Evolutionary conservation across 2,329 filamentous ascomycete species (phyloP), one percentile per base, ranked within the genome.

Genomic region (Thielaviopsis populi): DNA sequence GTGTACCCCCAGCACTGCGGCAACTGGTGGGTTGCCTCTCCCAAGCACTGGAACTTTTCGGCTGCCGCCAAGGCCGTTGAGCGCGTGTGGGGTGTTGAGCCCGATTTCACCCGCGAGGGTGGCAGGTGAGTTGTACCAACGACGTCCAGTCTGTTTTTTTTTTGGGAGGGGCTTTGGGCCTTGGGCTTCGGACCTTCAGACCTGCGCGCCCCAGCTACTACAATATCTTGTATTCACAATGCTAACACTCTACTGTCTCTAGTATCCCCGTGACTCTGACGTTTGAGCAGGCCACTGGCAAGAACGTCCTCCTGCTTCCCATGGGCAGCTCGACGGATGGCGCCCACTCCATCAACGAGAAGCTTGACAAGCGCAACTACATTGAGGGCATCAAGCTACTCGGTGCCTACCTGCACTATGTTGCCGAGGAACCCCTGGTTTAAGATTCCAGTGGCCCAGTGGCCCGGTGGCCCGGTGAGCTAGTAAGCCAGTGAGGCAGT

Each of bases 1-100:
- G 85, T 91, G 62, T 85, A 80, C 72, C 80, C 91, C 65, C 86
- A 92, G 76, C 94, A 99, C 79, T 86, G 85, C 66, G 94, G 94
- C 69, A 96, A 96, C 78, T 99, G 94, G 94, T 99, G 94, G 94
- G 91, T 95, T 59, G 91, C 95, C 58, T 91, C 88, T 72, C 92
- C 94, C 37, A 94, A 95, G 78, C 92, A 99, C 81, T 97, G 94
- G 91, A 99, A 99, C 81, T 99, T 97, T 77, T 83, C 85, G 37
- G 92, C 92, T 30, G 94, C 94, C 15, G 84, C 87, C 72, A 97
- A 96, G 82, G 94, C 94, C n/a, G 91, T 94, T 41, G 87, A 97
- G 79, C 84, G 90, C 68, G 94, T 99, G 43, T 99, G 91, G 83
- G 89, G 89, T 63, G 87, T 96, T 63, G 82, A 91, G 78, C 94